Base-by-base conservation (phyloP, 352 stramenopile genomes). In the Globisporangium nunn region DNA sequence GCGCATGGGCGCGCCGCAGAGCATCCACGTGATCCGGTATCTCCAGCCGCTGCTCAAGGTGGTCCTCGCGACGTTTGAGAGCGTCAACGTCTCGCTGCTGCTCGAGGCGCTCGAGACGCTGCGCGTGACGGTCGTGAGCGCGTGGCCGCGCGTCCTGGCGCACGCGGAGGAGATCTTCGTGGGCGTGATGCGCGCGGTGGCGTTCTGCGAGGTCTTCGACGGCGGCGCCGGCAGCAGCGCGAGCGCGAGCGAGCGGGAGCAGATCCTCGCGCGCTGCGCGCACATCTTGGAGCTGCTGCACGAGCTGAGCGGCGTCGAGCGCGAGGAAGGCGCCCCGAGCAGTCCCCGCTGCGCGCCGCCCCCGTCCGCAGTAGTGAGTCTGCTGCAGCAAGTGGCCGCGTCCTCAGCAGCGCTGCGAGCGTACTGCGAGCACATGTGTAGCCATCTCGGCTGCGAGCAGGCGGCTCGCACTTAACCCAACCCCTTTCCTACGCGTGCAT, bases 11-110 rank as follows among this genome's bases (percentile, higher is more conserved):
- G 78, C 75, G 3, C 85, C 85, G 0, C 66, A 87, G 40, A 93
- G 82, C 33, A 58, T 93, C 8, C 76, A 89, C 18, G 30, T 85
- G 37, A 74, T 93, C 49, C 75, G 74, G 31, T 95, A 88, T 56
- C 52, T 95, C 28, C 85, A 92, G 58, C 76, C 85, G 18, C 62
- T 95, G 40, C 64, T 93, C 56, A 90, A 91, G 52, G 81, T 93
- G 18, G 48, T 91, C 23, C 23, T 85, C 17, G 79, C 77, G 2
- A 77, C 75, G 1, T 82, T 91, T 45, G 85, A 93, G 44, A 79
- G 72, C 44, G 60, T 89, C 52, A 77, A 88, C 46, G 66, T 69
- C 4, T 28, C 48, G 1, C 43, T 95, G 18, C 45, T 85, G 6
- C 30, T 77, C 4, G 72, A 85, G 48, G 81, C 78, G 14, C 69